Evolutionary conservation across 192 early-diverging fungal species (phyloP), one percentile per base, ranked within the genome.

Genomic region (Entophlyctis luteolus): DNA sequence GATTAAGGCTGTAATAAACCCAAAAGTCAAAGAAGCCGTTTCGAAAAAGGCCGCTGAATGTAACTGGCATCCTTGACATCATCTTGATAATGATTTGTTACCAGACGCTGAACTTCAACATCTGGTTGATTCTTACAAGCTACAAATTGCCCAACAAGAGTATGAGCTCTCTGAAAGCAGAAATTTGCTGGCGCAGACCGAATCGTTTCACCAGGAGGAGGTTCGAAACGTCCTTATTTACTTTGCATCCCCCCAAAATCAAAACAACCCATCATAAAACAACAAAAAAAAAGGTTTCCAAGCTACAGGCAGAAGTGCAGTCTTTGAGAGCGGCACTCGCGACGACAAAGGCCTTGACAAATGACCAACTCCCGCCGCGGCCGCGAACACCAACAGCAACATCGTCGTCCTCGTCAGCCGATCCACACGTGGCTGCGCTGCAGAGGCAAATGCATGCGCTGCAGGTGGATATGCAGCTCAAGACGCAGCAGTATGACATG

Each of bases 291-390:
- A 3, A 63, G 62, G 48, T 63, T 6, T 70, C 73, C 3, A 68
- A 76, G 47, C 58, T 73, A 5, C 68, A 70, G 12, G 59, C 65
- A 14, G 59, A 70, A 38, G 48, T 81, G 46, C 32, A 72, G 22
- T 67, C 71, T 3, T 33, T 81, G 28, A 62, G 65, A 22, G 48
- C 76, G 16, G 71, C 65, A 39, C 29, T 74, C 2, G 46, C 60
- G 6, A 35, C n/a, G n/a, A n/a, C n/a, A n/a, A 42, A 42, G n/a
- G 10, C 8, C 8, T 12, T n/a, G 39, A 8, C 39, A 8, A 42
- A 8, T n/a, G 10, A 56, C 23, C 55, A 56, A 33, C 14, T 28
- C 25, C 50, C 50, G 27, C 55, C 55, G 20, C 55, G 22, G 6
- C 55, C 55, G 14, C 55, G 23, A 4, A n/a, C 55, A n/a, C 55